Percentiles rank a stretch among this genome's conserved stretches.
Conservation (phyloP, 148 eudicot genomes). For the Agrostemma githago region DNA sequence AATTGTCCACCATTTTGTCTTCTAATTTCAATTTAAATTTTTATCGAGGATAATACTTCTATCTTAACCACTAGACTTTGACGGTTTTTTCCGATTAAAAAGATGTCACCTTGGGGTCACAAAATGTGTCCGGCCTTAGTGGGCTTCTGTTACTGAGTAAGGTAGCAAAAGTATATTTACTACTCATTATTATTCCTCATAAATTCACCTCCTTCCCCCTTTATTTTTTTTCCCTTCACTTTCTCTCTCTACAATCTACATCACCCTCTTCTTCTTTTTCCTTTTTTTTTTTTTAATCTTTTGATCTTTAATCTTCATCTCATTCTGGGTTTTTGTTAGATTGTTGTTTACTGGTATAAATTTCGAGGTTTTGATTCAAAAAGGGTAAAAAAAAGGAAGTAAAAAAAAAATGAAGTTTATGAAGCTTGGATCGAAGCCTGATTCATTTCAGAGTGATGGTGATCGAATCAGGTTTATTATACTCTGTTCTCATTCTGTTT, state of each 20-base stretch:
- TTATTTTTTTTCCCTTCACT: constrained; percentile 10
- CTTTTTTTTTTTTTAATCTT: not conserved
- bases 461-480: constrained; percentile 60
- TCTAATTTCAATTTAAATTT: too few species aligned
- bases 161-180: constrained; percentile 41
- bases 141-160: constrained; percentile 49
- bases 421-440: constrained; percentile 91
- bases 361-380: constrained; percentile 5
- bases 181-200: not conserved
- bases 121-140: constrained; percentile 40
- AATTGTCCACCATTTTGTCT: constrained; percentile 45
- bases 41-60: not conserved
- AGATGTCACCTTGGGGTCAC: constrained; percentile 39
- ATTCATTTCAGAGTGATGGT: constrained; percentile 70
- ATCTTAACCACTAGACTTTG: not conserved
- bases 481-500: not conserved
- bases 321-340: constrained; percentile 17
- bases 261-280: not conserved
- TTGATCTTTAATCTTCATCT: constrained; percentile 17
- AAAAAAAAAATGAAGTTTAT: constrained; percentile 68
- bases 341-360: constrained; percentile 12
- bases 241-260: constrained; percentile 2
- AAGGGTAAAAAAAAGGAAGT: constrained; percentile 1
- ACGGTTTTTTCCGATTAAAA: constrained; percentile 18
- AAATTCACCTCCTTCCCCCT: not conserved